Evolutionary conservation across 306 rosid genomes (phyloP).

Genomic region (Fagus sylvatica): DNA sequence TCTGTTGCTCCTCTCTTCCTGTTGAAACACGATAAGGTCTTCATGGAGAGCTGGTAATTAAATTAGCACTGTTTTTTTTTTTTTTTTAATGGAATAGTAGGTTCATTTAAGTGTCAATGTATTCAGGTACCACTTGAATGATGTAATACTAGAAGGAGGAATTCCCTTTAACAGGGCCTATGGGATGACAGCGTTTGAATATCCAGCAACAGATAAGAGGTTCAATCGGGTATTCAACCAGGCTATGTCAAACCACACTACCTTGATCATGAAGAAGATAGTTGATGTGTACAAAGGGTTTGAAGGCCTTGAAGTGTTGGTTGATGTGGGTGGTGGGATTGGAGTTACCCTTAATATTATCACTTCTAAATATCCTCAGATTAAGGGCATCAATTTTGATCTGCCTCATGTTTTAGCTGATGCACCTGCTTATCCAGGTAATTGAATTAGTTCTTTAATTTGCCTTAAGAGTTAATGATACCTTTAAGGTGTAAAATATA

Average conservation of each 20-base stretch:
- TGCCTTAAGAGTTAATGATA: not conserved
- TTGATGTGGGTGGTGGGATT: constrained; percentile 29
- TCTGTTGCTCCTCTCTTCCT: constrained; percentile 24
- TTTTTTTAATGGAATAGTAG: not conserved
- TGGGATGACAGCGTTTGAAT: constrained; percentile 24
- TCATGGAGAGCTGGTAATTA: constrained; percentile 15
- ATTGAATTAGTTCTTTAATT: not conserved
- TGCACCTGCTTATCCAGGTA: constrained; percentile 24
- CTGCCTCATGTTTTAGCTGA: constrained; percentile 19
- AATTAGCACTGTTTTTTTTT: not conserved
- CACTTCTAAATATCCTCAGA: constrained; percentile 11
- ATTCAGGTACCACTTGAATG: constrained; percentile 25
- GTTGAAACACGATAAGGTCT: constrained; percentile 19
- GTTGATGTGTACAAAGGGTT: constrained; percentile 24
- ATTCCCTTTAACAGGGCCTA: constrained; percentile 24
- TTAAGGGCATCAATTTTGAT: constrained; percentile 21
- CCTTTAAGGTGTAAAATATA: not conserved
- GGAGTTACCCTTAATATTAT: constrained; percentile 24
- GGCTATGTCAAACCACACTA: constrained; percentile 31
- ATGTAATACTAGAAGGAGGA: constrained; percentile 26
- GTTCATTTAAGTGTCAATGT: not conserved
- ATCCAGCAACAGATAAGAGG: constrained; percentile 15
- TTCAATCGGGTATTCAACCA: constrained; percentile 25
- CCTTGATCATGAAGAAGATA: constrained; percentile 23
- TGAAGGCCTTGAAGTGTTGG: constrained; percentile 17